Evolutionary conservation across 202 grass and related monocot genomes (phyloP).

Genomic region (Setaria italica): DNA sequence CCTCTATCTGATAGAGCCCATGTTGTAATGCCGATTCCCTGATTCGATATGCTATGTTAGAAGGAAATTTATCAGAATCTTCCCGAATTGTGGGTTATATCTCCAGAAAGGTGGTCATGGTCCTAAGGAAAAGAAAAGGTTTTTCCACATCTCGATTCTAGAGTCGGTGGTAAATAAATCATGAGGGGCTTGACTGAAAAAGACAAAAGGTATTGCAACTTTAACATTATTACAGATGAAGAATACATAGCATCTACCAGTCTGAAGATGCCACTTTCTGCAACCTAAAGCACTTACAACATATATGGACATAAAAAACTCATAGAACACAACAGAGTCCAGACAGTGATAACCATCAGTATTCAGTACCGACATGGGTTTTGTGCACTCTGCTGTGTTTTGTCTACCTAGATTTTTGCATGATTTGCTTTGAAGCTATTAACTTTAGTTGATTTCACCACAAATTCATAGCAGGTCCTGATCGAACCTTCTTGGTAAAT

Average conservation of each 20-base stretch:
- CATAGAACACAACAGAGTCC: conserved; percentile 40
- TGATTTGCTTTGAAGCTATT: conserved; percentile 5
- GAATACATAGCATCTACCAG: conserved; percentile 37
- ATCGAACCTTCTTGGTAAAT: conserved; percentile 19
- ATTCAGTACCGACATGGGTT: conserved; percentile 27
- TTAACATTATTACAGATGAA: conserved; percentile 50
- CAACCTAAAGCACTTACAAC: conserved; percentile 44
- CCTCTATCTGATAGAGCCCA: conserved; percentile 1
- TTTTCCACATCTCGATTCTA: conserved; percentile 37
- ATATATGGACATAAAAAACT: conserved; percentile 50
- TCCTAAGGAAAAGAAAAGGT: conserved; percentile 22
- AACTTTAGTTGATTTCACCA: conserved; percentile 20
- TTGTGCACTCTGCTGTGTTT: conserved; percentile 33
- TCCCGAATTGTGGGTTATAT: conserved; percentile 13
- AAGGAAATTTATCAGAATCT: conserved; percentile 9
- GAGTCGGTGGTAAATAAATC: conserved; percentile 27
- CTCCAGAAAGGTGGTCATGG: conserved; percentile 29
- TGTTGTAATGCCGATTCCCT: conserved; percentile 13
- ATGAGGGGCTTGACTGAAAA: conserved; percentile 50
- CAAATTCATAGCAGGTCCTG: conserved; percentile 18
- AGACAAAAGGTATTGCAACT: conserved; percentile 35
- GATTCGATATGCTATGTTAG: not conserved
- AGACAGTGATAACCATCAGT: conserved; percentile 48
- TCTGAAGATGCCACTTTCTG: conserved; percentile 47
- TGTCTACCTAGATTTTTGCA: conserved; percentile 24